Evolutionary conservation across 805 yeast genomes (phyloP), one percentile per base, ranked within the genome.

Genomic region (Saccharomycopsis synnaedendra): DNA sequence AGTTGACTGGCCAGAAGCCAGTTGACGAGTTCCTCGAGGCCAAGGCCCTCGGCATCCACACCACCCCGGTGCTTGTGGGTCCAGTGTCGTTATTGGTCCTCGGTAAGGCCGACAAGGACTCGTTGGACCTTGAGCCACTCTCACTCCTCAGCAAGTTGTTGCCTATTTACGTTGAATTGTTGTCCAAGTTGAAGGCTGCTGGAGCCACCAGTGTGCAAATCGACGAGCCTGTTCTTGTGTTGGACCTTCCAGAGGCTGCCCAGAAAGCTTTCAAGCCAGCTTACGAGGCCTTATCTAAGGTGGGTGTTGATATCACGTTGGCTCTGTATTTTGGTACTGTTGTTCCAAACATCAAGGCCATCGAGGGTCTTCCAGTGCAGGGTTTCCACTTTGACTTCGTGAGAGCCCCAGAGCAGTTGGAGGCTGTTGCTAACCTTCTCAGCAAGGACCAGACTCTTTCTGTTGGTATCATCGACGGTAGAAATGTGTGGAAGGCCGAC

Each of bases 401-500:
- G 69, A 88, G 97, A 77, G 83, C 79, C 59, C 96, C 97, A 63
- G 95, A 86, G 69, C 98, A 93, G 78, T 80, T 93, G 58, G 90
- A 86, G 50, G 85, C 79, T 49, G 95, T 85, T 60, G 70, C 76
- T 53, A 71, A 76, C 50, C 72, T 84, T 62, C 70, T 90, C 51
- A 65, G 74, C 57, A 76, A 72, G 55, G 71, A 78, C 57, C 95
- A 93, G 76, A 71, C 75, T 55, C 75, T 93, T 64, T 90, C 97
- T 54, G 96, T 84, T 57, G 98, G 98, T 86, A 78, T 93, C 61
- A 89, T 93, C 63, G 94, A 88, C 64, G 98, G 98, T 74, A 88
- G 98, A 80, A 93, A 93, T 82, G 87, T 93, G 73, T 93, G 98
- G 98, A 93, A 93, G 80, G 83, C 95, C 69, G 84, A 93, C 76